Evolutionary conservation across 2,329 filamentous ascomycete genomes (phyloP).

Genomic region (Ophiostoma angusticollis): DNA sequence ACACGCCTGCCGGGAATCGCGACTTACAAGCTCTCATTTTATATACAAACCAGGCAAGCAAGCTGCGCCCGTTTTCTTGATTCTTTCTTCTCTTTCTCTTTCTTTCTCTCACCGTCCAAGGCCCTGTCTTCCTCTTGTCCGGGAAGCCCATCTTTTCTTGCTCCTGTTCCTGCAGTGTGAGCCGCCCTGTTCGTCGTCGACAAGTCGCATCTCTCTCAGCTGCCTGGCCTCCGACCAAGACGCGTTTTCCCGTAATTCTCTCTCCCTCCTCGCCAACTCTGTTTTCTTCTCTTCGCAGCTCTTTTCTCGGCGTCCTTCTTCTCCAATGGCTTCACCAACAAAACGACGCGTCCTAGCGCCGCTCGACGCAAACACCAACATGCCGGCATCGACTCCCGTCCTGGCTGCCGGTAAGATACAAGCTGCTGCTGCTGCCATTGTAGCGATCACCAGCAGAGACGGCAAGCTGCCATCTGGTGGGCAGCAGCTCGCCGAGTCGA

Average conservation of each 20-base stretch:
- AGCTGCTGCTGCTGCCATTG: not conserved
- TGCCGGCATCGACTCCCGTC: slow-evolving; percentile 16
- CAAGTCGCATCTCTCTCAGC: not conserved
- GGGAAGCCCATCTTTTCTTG: too few relatives aligned
- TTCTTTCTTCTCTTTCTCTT: not conserved
- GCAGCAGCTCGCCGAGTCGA: too few relatives aligned
- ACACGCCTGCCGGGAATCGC: slow-evolving; percentile 6
- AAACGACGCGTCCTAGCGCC: slow-evolving; percentile 38
- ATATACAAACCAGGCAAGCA: slow-evolving; percentile 3
- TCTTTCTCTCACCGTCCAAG: not conserved
- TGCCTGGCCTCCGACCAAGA: not conserved
- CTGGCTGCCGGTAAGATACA: not conserved
- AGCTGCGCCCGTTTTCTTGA: not conserved
- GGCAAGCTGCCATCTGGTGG: too few relatives aligned
- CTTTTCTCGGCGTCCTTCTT: not conserved
- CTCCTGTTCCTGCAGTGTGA: not conserved
- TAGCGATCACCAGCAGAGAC: too few relatives aligned
- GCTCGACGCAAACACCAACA: slow-evolving; percentile 32
- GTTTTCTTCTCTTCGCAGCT: not conserved
- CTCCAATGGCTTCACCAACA: slow-evolving; percentile 21
- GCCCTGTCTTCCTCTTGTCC: not conserved
- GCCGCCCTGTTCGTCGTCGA: not conserved
- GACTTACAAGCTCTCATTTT: slow-evolving; percentile 1
- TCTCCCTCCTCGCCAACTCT: not conserved
- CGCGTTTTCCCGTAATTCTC: slow-evolving; percentile 1